Percentiles rank a stretch among this genome's conserved stretches.
Evolutionary conservation across 2,329 filamentous ascomycete species (phyloP).

Genomic region (Paraphaeosphaeria sporulosa): DNA sequence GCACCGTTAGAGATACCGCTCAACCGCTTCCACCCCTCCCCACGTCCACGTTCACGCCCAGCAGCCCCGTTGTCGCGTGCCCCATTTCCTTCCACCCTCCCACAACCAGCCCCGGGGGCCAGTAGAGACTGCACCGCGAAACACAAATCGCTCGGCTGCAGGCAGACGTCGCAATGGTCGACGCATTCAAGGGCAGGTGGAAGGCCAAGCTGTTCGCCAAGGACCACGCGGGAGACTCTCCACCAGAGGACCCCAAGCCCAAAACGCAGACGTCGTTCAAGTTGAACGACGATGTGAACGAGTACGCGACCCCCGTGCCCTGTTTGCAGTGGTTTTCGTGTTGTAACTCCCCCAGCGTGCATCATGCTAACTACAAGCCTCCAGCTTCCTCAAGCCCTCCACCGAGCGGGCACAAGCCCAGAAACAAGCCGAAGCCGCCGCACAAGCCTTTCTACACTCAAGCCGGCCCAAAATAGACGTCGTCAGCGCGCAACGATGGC

Average conservation of each 20-base stretch:
- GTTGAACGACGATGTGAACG: slow-evolving; percentile 59
- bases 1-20: slow-evolving; percentile 5
- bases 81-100: slow-evolving; percentile 14
- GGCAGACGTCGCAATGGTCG: slow-evolving; percentile 37
- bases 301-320: slow-evolving; percentile 28
- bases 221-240: slow-evolving; percentile 38
- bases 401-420: slow-evolving; percentile 52
- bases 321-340: background rate
- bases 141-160: background rate
- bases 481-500: slow-evolving; percentile 59
- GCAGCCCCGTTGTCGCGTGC: slow-evolving; percentile 27
- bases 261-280: slow-evolving; percentile 39
- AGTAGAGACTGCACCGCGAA: background rate
- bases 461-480: slow-evolving; percentile 57
- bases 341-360: background rate
- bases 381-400: slow-evolving; percentile 61
- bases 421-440: slow-evolving; percentile 34
- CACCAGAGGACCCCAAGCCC: slow-evolving; percentile 36
- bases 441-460: slow-evolving; percentile 37
- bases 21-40: background rate
- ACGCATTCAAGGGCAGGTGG: slow-evolving; percentile 55
- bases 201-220: slow-evolving; percentile 58
- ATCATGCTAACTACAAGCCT: background rate
- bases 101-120: background rate
- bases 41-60: background rate